phyloP scores from a whole-genome alignment of 2,329 filamentous ascomycete genomes.

The Parasarocladium wereldwijsianum region DNA sequence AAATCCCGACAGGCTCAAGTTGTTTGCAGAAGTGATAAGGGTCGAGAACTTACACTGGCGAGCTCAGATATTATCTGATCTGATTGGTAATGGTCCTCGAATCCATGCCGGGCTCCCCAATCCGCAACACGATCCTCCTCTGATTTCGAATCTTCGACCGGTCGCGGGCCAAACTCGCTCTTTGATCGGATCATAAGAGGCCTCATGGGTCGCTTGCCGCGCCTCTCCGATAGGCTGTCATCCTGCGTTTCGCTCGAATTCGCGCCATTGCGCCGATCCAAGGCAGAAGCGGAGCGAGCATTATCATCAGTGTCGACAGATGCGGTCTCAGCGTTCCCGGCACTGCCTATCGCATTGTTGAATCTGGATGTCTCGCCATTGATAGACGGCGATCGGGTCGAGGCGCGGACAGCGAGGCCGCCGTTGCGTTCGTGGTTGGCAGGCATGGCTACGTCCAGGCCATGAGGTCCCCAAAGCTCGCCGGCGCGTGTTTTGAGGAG shows the following conservation, averaged over 20 bases:
- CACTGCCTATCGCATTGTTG: conserved; percentile 12
- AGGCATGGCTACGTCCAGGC: too few relatives aligned
- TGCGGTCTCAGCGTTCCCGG: conserved; percentile 14
- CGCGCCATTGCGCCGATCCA: conserved; percentile 24
- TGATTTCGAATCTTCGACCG: conserved; percentile 24
- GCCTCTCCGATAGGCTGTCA: conserved; percentile 18
- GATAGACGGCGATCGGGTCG: conserved; percentile 7
- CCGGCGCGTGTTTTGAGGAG: too few relatives aligned
- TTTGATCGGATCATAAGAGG: conserved; percentile 40
- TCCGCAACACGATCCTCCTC: conserved; percentile 31
- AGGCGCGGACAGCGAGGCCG: too few relatives aligned
- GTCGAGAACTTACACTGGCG: conserved; percentile 64
- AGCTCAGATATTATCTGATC: conserved; percentile 78
- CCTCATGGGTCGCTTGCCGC: conserved; percentile 25
- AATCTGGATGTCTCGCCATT: conserved; percentile 17
- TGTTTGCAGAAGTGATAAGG: too few relatives aligned
- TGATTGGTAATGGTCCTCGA: conserved; percentile 83
- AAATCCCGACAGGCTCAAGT: too few relatives aligned
- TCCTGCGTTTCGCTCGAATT: conserved; percentile 12
- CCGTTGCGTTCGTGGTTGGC: too few relatives aligned
- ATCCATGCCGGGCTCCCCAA: conserved; percentile 64
- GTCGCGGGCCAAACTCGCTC: conserved; percentile 35
- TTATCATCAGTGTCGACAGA: conserved; percentile 15
- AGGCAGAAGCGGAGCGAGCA: conserved; percentile 29
- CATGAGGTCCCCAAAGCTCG: too few relatives aligned